These are phyloP conservation scores for Metarhizium guizhouense DNA, from an alignment of 2,329 filamentous ascomycete genomes.

Conservation along the genomic window DNA sequence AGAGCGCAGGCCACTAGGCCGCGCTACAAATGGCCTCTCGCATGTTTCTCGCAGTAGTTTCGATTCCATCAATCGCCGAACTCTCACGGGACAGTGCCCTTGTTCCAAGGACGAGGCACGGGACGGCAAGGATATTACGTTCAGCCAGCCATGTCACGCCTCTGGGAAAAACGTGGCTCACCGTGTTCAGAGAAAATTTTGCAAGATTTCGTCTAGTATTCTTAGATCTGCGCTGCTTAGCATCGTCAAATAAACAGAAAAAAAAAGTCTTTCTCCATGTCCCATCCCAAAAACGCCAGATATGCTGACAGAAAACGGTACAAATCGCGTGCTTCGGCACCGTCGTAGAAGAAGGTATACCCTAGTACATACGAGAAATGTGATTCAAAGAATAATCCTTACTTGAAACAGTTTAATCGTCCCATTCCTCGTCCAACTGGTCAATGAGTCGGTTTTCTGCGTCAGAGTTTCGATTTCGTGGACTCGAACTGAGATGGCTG, in stretches of 20 bases:
- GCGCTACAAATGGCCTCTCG: too few species aligned
- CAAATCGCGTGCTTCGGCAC: neutral
- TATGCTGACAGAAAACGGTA: neutral
- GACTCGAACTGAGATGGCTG: slow-evolving; percentile 49
- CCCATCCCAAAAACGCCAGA: neutral
- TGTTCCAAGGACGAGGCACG: too few species aligned
- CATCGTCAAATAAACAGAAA: neutral
- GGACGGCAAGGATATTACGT: too few species aligned
- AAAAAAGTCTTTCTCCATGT: neutral
- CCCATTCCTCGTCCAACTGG: slow-evolving; percentile 95
- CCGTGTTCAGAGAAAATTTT: neutral
- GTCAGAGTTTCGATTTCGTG: slow-evolving; percentile 48
- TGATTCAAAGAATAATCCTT: neutral
- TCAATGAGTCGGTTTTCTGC: slow-evolving; percentile 93
- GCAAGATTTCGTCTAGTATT: neutral
- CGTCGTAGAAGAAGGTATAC: neutral
- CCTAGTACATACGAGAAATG: neutral
- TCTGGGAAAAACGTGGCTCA: too few species aligned
- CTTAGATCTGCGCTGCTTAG: neutral
- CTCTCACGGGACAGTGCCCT: too few species aligned
- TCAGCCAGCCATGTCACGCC: too few species aligned
- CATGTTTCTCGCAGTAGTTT: too few species aligned
- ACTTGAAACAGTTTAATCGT: slow-evolving; percentile 46
- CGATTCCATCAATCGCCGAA: too few species aligned
- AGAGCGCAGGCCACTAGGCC: too few species aligned